Base-by-base conservation (phyloP, 2,329 filamentous ascomycete species). In the Acephala macrosclerotiorum region DNA sequence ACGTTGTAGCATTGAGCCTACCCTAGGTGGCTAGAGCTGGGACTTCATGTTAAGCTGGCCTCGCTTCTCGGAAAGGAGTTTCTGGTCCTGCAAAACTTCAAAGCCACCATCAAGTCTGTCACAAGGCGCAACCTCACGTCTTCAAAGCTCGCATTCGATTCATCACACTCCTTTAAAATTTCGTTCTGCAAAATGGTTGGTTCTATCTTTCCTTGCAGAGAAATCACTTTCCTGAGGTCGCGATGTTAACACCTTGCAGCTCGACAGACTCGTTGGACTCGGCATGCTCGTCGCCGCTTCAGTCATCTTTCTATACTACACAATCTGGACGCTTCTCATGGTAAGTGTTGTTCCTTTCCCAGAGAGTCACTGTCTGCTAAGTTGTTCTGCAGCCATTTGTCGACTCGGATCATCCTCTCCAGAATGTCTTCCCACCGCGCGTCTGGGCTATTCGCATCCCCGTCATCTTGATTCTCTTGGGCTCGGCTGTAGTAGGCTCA, bases 381-480 rank as follows among this genome's bases (percentile, higher is more conserved):
- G n/a, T 47, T 55, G 12, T 35, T 60, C 33, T 47, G 14, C 73
- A 99, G 96, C 96, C 96, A 78, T 99, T 99, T 80, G 96, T 99
- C 80, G 96, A 99, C 80, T 88, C 91, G 65, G 93, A 93, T 78
- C 96, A 99, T 80, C 90, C 93, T 64, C 90, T 98, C 66, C 96
- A 99, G 79, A 91, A 91, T 79, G 86, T 98, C 83, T 99, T 99
- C 84, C 96, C 93, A 68, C 95, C 95, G 56, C 94, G 96, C 79
- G 94, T 97, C 78, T 99, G 96, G 96, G 96, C 96, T 67, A 97
- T 99, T 78, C 94, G 96, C 79, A 96, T 99, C 76, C 96, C 96
- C 73, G 95, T 99, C 75, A 97, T 99, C 78, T 89, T 99, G 73
- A 91, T 97, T 70, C 89, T 99, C 56, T 85, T 99, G 72, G 94